These are phyloP conservation scores for Fusarium sp. DNA, from an alignment of 2,329 filamentous ascomycete genomes.

Conservation along the genomic window DNA sequence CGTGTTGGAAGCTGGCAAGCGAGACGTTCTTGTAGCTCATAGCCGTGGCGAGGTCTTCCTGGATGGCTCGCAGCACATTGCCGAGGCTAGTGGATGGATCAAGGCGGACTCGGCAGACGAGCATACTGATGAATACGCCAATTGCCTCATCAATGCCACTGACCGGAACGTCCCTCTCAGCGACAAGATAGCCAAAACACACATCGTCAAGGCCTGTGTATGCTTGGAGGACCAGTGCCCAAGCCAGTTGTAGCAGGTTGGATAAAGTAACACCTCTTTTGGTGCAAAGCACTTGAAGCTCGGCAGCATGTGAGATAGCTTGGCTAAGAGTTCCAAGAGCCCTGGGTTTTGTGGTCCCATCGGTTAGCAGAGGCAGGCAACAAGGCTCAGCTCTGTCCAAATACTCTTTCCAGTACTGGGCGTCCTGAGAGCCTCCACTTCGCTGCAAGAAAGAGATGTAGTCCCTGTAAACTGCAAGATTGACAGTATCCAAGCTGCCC, in stretches of 20 bases:
- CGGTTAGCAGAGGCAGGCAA: neutral
- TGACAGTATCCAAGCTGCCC: neutral
- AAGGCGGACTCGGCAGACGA: slow-evolving; percentile 19
- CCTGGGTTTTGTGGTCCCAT: neutral
- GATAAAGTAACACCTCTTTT: slow-evolving; percentile 21
- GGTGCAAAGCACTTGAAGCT: slow-evolving; percentile 10
- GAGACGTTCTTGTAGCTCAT: slow-evolving; percentile 26
- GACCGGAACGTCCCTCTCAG: slow-evolving; percentile 18
- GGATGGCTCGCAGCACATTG: neutral
- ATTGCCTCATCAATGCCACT: slow-evolving; percentile 14
- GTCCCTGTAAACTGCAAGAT: slow-evolving; percentile 19
- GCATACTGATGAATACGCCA: slow-evolving; percentile 35
- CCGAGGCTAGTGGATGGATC: neutral
- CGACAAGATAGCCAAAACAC: slow-evolving; percentile 23
- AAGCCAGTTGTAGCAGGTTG: slow-evolving; percentile 23
- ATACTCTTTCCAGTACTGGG: slow-evolving; percentile 27
- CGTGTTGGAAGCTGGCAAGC: slow-evolving; percentile 18
- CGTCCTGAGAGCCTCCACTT: neutral
- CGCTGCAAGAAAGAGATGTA: slow-evolving; percentile 26
- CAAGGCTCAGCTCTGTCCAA: slow-evolving; percentile 11
- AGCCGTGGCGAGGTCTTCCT: slow-evolving; percentile 1
- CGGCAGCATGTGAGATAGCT: neutral
- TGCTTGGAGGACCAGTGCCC: slow-evolving; percentile 29
- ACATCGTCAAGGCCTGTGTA: slow-evolving; percentile 33
- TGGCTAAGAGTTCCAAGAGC: slow-evolving; percentile 13